phyloP scores from a whole-genome alignment of 139 green algal species.

The Ettlia oleoabundans region DNA sequence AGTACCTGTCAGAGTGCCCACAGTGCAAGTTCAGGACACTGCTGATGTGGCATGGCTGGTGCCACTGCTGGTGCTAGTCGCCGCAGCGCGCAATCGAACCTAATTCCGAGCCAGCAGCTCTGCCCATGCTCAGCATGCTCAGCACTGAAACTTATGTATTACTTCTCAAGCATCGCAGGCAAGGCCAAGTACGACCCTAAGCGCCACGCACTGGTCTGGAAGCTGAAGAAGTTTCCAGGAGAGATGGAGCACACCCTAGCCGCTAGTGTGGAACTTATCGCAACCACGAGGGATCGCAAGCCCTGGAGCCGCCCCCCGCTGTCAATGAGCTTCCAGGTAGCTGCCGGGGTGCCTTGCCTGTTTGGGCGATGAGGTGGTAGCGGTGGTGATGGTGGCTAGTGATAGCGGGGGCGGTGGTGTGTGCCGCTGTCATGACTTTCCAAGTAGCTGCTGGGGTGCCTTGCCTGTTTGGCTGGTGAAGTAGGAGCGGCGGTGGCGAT shows the following conservation, averaged over 20 bases:
- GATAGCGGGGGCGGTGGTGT: no score
- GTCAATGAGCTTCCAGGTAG: slow-evolving; percentile 78
- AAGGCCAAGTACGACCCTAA: slow-evolving; percentile 95
- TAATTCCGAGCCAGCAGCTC: no score
- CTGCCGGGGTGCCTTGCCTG: background rate
- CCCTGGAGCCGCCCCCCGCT: slow-evolving; percentile 87
- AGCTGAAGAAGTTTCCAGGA: slow-evolving; percentile 78
- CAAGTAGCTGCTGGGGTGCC: background rate
- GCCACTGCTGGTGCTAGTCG: no score
- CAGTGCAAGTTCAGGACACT: no score
- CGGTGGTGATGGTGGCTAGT: no score
- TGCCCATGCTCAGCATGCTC: background rate
- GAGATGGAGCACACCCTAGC: slow-evolving; percentile 82
- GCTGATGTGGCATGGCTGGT: no score
- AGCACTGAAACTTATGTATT: no score
- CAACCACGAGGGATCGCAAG: slow-evolving; percentile 85
- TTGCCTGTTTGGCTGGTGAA: no score
- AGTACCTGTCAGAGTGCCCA: no score
- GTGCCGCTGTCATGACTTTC: no score
- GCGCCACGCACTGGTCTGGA: slow-evolving; percentile 92
- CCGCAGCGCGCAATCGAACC: no score
- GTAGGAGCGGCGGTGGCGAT: no score
- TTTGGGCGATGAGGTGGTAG: background rate
- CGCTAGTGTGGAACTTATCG: slow-evolving; percentile 90
- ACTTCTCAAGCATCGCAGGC: slow-evolving; percentile 43